A percentile compares a stretch with the other conserved stretches of the same genome.
phyloP scores from a whole-genome alignment of 441 rosid species.

The Erysimum pusillum region DNA sequence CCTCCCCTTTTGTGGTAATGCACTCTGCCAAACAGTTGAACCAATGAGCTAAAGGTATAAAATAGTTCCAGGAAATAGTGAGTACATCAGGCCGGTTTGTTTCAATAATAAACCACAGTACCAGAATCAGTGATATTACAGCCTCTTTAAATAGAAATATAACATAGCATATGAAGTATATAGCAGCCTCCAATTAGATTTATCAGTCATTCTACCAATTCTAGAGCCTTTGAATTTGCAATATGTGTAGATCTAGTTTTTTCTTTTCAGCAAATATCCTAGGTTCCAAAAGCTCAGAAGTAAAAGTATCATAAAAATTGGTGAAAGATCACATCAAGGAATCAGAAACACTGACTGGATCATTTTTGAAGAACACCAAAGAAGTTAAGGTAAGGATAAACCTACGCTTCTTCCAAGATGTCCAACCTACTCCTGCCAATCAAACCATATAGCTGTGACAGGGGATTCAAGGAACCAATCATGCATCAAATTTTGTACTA shows the following conservation, averaged over 20 bases:
- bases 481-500: too few species aligned
- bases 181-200: not conserved
- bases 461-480: too few species aligned
- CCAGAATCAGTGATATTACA: not conserved
- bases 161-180: slow-evolving; percentile 1
- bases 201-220: not conserved
- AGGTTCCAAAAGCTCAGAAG: not conserved
- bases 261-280: not conserved
- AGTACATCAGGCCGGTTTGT: not conserved
- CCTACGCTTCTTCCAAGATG: slow-evolving; percentile 99
- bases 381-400: slow-evolving; percentile 92
- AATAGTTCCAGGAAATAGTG: not conserved
- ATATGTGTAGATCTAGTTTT: not conserved
- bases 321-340: slow-evolving; percentile 4
- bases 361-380: slow-evolving; percentile 92
- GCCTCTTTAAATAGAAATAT: not conserved
- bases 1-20: slow-evolving; percentile 90
- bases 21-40: slow-evolving; percentile 68
- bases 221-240: not conserved
- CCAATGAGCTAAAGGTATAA: slow-evolving; percentile 28
- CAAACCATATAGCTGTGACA: not conserved
- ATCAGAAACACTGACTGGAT: slow-evolving; percentile 70
- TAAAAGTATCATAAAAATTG: not conserved
- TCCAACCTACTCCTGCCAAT: slow-evolving; percentile 93
- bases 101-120: not conserved